Evolutionary conservation across 352 stramenopile species (phyloP), one percentile per base, ranked within the genome.

Genomic region (Phytopythium litorale): DNA sequence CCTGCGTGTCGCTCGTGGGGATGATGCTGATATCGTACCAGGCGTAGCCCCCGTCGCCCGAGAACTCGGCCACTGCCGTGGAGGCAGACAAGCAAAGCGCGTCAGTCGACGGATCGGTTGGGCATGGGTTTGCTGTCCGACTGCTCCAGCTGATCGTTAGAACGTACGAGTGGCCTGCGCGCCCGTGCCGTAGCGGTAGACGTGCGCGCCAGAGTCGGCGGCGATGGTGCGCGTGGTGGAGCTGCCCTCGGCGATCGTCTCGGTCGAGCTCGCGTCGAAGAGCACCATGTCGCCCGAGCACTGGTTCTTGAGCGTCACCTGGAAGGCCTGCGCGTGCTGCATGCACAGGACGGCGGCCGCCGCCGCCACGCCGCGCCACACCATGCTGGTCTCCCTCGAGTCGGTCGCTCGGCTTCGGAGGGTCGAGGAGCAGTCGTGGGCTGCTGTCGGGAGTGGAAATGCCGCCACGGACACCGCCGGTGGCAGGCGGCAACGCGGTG

Each of bases 21-120:
- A 92, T 89, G 62, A 88, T 92, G 46, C 76, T 88, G 69, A 92
- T 90, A 56, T 90, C 83, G 66, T 77, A 92, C 80, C 83, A 92
- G 18, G 72, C 67, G 38, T 63, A 68, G 35, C 71, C 73, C 45
- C 70, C 72, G 51, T 85, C 77, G 4, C 67, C 73, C 19, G 82
- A 90, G 55, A 92, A 92, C 64, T 91, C 82, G 35, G 80, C 79
- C 46, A 89, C 73, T 82, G 52, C 42, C 1, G 9, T 19, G 9
- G 11, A 33, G 0, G 35, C 15, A 59, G 13, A 13, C 8, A 68
- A 3, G 48, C 0, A 60, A 56, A 1, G 57, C 11, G 30, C 3
- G 60, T 58, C 54, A 58, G 48, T 38, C 57, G 13, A 65, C 5
- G 16, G 45, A 32, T 64, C 16, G 19, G 23, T 56, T 21, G 32